Evolutionary conservation across 768 basidiomycete genomes (phyloP).

Genomic region (Mycena crocata): DNA sequence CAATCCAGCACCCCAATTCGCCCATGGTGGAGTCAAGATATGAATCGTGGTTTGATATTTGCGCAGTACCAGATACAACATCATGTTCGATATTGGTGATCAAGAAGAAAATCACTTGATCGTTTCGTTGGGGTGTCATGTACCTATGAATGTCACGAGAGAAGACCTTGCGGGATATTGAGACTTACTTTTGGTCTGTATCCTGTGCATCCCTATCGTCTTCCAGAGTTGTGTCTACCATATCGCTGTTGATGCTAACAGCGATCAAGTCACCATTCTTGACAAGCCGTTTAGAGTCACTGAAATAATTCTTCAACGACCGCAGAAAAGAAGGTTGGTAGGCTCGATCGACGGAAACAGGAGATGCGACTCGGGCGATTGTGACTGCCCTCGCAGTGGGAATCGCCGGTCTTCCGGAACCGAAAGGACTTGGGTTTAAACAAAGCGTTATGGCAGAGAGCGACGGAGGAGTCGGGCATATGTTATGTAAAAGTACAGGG

Average conservation of each 20-base stretch:
- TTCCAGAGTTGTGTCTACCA: constrained; percentile 15
- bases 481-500: constrained; percentile 67
- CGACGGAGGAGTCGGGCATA: constrained; percentile 46
- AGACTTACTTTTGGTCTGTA: constrained; percentile 37
- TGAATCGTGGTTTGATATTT: constrained; percentile 50
- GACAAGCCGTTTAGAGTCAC: constrained; percentile 62
- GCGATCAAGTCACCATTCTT: constrained; percentile 82
- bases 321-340: constrained; percentile 73
- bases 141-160: constrained; percentile 4
- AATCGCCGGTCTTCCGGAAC: constrained; percentile 65
- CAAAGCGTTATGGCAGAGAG: constrained; percentile 40
- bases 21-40: constrained; percentile 69
- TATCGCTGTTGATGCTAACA: constrained; percentile 69
- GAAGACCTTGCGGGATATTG: background rate
- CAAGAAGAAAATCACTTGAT: constrained; percentile 78
- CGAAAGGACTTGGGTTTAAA: constrained; percentile 70
- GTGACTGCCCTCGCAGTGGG: constrained; percentile 79
- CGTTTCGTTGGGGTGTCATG: constrained; percentile 37
- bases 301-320: constrained; percentile 74
- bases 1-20: constrained; percentile 88
- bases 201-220: constrained; percentile 39
- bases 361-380: constrained; percentile 84
- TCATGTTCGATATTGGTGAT: constrained; percentile 83
- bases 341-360: constrained; percentile 70
- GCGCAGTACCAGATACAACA: constrained; percentile 51